Base-by-base conservation (phyloP, 2,329 filamentous ascomycete genomes). In the Botrytis aclada region DNA sequence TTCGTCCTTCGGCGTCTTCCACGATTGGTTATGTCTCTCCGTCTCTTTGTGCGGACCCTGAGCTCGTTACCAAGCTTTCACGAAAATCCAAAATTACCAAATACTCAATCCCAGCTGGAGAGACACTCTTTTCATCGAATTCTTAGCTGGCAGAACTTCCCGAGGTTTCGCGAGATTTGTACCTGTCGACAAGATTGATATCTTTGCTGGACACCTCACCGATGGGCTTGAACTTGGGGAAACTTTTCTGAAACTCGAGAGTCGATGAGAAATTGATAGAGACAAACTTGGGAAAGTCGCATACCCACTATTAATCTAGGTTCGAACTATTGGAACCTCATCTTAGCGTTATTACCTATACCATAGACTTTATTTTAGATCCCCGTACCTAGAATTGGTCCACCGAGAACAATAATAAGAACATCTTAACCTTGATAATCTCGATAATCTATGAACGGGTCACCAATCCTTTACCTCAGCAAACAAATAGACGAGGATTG, bases 11-110 rank as follows among this genome's bases (percentile, higher is more conserved):
- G 45, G 56, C 5, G 43, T 60, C 29, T 25, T 34, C 32, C 32
- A 58, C 60, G 39, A 73, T 61, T 73, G 72, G 72, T 51, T 34
- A 61, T 66, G 72, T 65, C 56, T 65, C 72, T 73, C 32, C 25
- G 20, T 54, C 16, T 43, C n/a, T 37, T 37, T 54, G 43, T 12
- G 65, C 65, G 47, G 47, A 41, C 65, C 34, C 47, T 69, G 29
- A n/a, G 37, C 65, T 67, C 34, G 65, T 56, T 69, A 69, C 65
- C 47, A 69, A 69, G 65, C 51, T 69, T 41, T 58, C 65, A 41
- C 7, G 3, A 39, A 32, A 69, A 6, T 18, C 39, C n/a, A 29
- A 41, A 67, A 29, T 20, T 41, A 12, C 25, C 37, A 29, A 41
- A 41, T 43, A 29, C 25, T 6, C 9, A 56, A 56, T 32, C n/a